Base-by-base conservation (phyloP, 23 red algal species). In the Gracilaria gracilis region DNA sequence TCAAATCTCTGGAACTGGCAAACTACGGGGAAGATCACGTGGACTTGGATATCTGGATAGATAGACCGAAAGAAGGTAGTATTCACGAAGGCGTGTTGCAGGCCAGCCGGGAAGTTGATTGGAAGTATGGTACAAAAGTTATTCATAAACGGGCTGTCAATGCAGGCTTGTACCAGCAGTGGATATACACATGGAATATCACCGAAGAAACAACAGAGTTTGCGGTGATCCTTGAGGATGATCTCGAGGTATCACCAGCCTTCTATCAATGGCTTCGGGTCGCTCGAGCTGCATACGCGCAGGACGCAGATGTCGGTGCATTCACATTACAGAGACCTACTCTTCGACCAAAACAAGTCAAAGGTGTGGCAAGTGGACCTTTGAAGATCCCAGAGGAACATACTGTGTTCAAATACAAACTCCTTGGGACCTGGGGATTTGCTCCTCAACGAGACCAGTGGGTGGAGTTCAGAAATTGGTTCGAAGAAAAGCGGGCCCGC, bases 341-440 rank as follows among this genome's bases (percentile, higher is more conserved):
- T 35, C 67, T 95, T 46, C 66, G 86, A 17, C 90, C 90, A 42
- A 72, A 61, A 40, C 79, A 89, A 57, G 76, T 73, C 37, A 95
- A 91, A 83, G 80, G 79, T 6, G 67, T 81, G 14, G 84, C 92
- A 49, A 69, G 64, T 29, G 84, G 92, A 80, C 34, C 44, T 17
- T 47, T 95, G 84, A 64, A 61, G 37, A 78, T 95, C 36, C 57
- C 79, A 19, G 40, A 19, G 12, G 44, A 83, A 29, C 57, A 90
- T 42, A 79, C 86, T 8, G 86, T 88, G 17, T 95, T 67, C 49
- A 84, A 90, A 61, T 95, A 91, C 50, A 69, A 75, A 20, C 80
- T 95, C 21, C 34, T 95, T 14, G 93, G 93, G 27, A 86, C 93
- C 21, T 95, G 93, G 93, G 93, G 93, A 32, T 95, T 95, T 85